phyloP scores from a whole-genome alignment of 2,329 filamentous ascomycete species.

The Neoscytalidium dimidiatum region DNA sequence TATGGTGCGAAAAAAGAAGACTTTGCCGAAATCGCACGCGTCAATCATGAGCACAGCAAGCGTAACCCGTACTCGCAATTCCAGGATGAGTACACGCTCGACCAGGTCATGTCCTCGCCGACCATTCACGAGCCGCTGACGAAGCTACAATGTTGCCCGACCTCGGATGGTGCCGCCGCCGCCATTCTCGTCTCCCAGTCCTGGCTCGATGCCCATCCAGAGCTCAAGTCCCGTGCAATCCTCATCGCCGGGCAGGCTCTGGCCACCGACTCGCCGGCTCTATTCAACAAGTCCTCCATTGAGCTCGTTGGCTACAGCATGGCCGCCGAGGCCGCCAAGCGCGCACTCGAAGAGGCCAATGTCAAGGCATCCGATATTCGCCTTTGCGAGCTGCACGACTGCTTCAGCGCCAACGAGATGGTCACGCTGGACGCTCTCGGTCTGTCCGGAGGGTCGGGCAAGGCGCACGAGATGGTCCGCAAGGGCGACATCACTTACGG shows the following conservation, averaged over 20 bases:
- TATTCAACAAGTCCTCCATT: conserved; percentile 80
- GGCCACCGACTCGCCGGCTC: conserved; percentile 76
- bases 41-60: conserved; percentile 91
- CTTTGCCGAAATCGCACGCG: conserved; percentile 89
- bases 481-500: conserved; percentile 90
- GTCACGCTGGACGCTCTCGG: conserved; percentile 84
- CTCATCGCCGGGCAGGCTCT: conserved; percentile 85
- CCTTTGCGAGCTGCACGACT: conserved; percentile 93
- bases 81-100: conserved; percentile 83
- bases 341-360: conserved; percentile 74
- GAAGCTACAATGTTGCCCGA: conserved; percentile 98
- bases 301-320: conserved; percentile 90
- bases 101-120: conserved; percentile 74
- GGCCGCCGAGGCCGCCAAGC: conserved; percentile 68
- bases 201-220: conserved; percentile 82
- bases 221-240: conserved; percentile 80
- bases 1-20: conserved; percentile 81
- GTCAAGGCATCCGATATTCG: conserved; percentile 68
- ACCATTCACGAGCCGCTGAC: conserved; percentile 86
- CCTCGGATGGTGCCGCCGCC: conserved; percentile 87
- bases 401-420: conserved; percentile 96
- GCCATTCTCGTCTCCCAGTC: conserved; percentile 85
- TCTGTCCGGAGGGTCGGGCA: conserved; percentile 70
- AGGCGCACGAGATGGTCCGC: conserved; percentile 89
- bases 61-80: conserved; percentile 99